Evolutionary conservation across 148 eudicot species (phyloP), one percentile per base, ranked within the genome.

Genomic region (Euryodendron excelsum): DNA sequence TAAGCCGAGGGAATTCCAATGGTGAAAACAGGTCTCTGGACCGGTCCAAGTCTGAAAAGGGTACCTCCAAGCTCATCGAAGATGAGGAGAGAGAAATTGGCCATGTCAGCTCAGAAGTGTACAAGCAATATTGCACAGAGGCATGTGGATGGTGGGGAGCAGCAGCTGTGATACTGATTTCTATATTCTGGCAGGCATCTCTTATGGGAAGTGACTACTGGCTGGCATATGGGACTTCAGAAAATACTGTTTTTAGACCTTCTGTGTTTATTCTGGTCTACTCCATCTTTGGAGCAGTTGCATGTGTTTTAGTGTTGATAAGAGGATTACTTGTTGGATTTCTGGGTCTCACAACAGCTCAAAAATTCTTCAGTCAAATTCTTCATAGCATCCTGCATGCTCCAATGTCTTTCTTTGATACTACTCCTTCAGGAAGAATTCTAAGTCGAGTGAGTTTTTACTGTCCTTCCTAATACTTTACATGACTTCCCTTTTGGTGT

Each of bases 321-420:
- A 87, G 94, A 81, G 60, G 79, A 17, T 48, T 80, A 34, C 48
- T 81, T 45, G 83, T 82, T 56, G 73, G 88, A 21, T 41, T 60
- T 72, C 31, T 91, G 78, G 90, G 92, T 6, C 89, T 91, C 30
- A 84, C 83, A 77, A 87, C 92, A 17, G 78, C 89, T 31, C 92
- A 87, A 58, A 85, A 82, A 61, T 91, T 87, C 85, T 91, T 91
- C 73, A 72, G 37, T 33, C 88, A 87, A 75, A 80, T 91, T 28
- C 73, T 86, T 20, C 13, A 60, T 72, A 86, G 92, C 78, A 84
- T 89, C 27, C 73, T 89, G 28, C 92, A 83, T 80, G 94, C 94
- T 81, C 91, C 94, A 3, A 91, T 89, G 90, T 89, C 94, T 61
- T 91, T 86, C 82, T 91, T 87, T 41, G 94, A 91, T 69, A 89